Percentiles rank a stretch among this genome's conserved stretches.
Conservation (phyloP, 768 basidiomycete genomes). For the Mycena polygramma region DNA sequence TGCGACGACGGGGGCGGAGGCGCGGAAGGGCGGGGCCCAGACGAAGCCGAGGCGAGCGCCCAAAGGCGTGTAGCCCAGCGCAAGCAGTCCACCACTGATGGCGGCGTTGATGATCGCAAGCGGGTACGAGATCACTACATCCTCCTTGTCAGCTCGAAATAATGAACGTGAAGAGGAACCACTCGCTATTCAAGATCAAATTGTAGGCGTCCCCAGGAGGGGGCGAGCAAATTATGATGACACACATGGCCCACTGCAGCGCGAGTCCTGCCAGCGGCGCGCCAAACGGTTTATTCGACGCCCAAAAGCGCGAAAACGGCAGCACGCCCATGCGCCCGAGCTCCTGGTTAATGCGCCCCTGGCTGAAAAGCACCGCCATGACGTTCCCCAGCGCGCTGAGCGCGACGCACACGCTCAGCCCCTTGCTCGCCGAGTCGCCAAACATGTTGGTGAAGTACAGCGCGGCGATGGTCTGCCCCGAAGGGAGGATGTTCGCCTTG, state of each 20-base stretch:
- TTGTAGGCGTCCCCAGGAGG: conserved; percentile 82
- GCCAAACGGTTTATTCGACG: conserved; percentile 76
- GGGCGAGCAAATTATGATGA: conserved; percentile 62
- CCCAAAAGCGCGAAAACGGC: conserved; percentile 73
- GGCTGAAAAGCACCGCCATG: conserved; percentile 45
- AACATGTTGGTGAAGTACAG: conserved; percentile 81
- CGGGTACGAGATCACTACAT: conserved; percentile 69
- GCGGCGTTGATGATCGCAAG: conserved; percentile 66
- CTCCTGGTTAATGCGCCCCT: conserved; percentile 68
- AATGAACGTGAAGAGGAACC: conserved; percentile 38
- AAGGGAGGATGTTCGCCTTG: conserved; percentile 69
- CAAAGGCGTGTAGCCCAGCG: conserved; percentile 58
- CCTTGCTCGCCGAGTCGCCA: conserved; percentile 59
- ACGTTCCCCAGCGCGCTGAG: conserved; percentile 48
- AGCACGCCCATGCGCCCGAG: conserved; percentile 79
- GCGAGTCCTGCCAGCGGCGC: conserved; percentile 74
- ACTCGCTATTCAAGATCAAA: conserved; percentile 68
- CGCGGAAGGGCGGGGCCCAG: conserved; percentile 76
- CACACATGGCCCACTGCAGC: conserved; percentile 71
- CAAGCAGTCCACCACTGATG: conserved; percentile 70
- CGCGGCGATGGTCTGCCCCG: conserved; percentile 55
- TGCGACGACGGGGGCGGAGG: conserved; percentile 60
- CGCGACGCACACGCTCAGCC: conserved; percentile 70
- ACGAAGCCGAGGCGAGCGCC: conserved; percentile 45
- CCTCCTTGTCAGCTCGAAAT: not conserved